Evolutionary conservation across 495 filamentous ascomycete species (phyloP).

Genomic region (Durotheca rogersii): DNA sequence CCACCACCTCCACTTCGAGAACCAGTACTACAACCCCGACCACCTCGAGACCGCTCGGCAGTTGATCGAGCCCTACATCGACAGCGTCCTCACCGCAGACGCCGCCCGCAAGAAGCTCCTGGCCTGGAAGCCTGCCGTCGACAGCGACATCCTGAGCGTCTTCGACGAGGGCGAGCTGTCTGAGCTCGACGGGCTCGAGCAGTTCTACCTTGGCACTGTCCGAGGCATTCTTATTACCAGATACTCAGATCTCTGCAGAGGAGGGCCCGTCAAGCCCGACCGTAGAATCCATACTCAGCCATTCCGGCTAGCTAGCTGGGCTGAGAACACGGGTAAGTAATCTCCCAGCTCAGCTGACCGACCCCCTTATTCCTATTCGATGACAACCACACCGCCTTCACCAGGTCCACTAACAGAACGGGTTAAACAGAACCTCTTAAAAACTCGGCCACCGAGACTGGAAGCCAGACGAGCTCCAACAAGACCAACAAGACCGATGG

Average conservation of each 20-base stretch:
- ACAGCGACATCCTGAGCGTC: conserved; percentile 28
- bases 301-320: neutral
- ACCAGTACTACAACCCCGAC: conserved; percentile 9
- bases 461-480: too few relatives aligned
- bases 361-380: neutral
- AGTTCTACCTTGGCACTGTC: neutral
- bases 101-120: conserved; percentile 23
- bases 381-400: too few relatives aligned
- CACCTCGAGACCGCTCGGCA: neutral
- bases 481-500: neutral
- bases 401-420: too few relatives aligned
- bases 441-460: too few relatives aligned
- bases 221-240: neutral
- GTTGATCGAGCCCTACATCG: conserved; percentile 24
- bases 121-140: conserved; percentile 17
- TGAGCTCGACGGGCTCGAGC: neutral
- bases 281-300: neutral
- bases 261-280: neutral
- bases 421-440: too few relatives aligned
- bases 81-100: conserved; percentile 17
- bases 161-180: conserved; percentile 12
- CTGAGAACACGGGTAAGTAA: neutral
- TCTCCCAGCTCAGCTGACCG: neutral
- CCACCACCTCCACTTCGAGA: conserved; percentile 34
- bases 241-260: neutral